Evolutionary conservation across 1,284 basidiomycete species (phyloP).

Genomic region (Moniliella sp.): DNA sequence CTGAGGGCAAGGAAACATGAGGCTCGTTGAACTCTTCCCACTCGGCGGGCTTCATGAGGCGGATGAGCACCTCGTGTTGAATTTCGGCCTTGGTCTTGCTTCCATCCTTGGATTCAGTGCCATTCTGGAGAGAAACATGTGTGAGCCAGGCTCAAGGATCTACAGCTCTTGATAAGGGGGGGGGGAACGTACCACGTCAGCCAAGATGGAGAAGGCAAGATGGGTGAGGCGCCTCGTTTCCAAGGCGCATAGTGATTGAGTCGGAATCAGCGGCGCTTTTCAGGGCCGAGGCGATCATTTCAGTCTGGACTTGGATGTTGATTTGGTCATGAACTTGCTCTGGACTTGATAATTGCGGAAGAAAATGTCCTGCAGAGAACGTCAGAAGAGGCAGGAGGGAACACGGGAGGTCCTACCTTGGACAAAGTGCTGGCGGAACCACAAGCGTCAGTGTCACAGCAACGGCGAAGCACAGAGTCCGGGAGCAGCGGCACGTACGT

Average conservation of each 20-base stretch:
- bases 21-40: constrained; percentile 26
- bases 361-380: constrained; percentile 9
- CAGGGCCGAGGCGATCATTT: constrained; percentile 25
- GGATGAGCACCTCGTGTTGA: constrained; percentile 29
- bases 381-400: neutral
- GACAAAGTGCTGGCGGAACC: neutral
- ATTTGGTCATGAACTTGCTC: constrained; percentile 32
- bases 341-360: constrained; percentile 26
- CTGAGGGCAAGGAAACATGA: constrained; percentile 23
- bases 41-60: constrained; percentile 26
- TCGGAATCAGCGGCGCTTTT: constrained; percentile 16
- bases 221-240: constrained; percentile 25
- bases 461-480: neutral
- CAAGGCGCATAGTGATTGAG: constrained; percentile 21
- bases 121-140: neutral
- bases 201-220: constrained; percentile 22
- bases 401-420: neutral
- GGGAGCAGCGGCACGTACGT: constrained; percentile 6
- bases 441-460: neutral
- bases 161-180: neutral
- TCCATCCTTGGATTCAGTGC: constrained; percentile 6
- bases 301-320: constrained; percentile 31
- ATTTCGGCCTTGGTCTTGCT: constrained; percentile 20
- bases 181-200: constrained; percentile 4
- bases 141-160: neutral